Evolutionary conservation across 2,329 filamentous ascomycete genomes (phyloP), one percentile per base, ranked within the genome.

Genomic region (Gliomastix tumulicola): DNA sequence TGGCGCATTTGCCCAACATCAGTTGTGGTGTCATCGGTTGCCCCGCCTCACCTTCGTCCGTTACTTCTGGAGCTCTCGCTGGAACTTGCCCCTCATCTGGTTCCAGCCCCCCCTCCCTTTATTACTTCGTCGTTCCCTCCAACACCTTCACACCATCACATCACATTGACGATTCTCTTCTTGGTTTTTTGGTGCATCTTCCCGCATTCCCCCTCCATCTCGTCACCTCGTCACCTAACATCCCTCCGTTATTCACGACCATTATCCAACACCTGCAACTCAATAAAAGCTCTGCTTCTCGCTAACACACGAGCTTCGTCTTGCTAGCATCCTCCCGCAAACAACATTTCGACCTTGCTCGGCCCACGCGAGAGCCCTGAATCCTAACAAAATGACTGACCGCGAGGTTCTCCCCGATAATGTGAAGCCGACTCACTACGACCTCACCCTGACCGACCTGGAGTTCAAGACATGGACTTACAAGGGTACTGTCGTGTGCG

Each of bases 351-450:
- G 57, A 44, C 50, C 44, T 44, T 62, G 59, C 40, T 62, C 59
- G 31, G 55, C 54, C 39, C 59, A 57, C 46, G 55, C 56, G 36
- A 49, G 55, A 50, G 56, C 58, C 40, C 47, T 47, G 36, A 56
- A 56, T 42, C 50, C 47, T 36, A 34, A 42, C 41, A 55, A 53
- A 35, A 78, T 78, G 68, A 59, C 66, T 35, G 76, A 81, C 58
- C 69, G 78, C 55, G 76, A 82, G 42, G 68, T 78, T 45, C 71
- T 82, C 43, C 76, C 78, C 33, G 66, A 69, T 50, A 63, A 61
- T 47, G 79, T 90, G 56, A 90, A 88, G 66, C 88, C 92, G 3
- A 68, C 71, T 44, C 88, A 97, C 66, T 98, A 98, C 65, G 70
- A 77, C 52, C 71, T 98, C 46, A 87, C 82, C 38, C 75, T 98